Percentiles rank a stretch among this genome's conserved stretches.
Conservation (phyloP, 768 basidiomycete genomes). For the Russula emetica region DNA sequence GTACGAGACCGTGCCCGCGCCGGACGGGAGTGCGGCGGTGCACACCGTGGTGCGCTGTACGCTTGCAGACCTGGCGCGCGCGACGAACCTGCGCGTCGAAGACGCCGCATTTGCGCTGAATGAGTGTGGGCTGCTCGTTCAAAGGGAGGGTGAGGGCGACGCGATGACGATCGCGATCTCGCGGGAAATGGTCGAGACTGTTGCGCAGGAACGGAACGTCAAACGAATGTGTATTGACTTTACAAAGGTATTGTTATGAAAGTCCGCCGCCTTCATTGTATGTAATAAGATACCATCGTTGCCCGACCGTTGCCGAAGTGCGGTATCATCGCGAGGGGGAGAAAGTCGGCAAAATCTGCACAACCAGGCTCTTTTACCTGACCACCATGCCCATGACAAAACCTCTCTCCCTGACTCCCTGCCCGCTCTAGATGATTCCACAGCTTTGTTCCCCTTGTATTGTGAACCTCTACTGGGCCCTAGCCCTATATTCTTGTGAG, state of each 20-base stretch:
- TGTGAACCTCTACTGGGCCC: no score
- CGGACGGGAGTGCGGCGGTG: slow-evolving; percentile 66
- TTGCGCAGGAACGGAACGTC: slow-evolving; percentile 64
- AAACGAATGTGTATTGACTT: slow-evolving; percentile 65
- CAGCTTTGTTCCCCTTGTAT: neutral
- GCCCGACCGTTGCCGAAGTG: neutral
- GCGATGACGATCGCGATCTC: slow-evolving; percentile 52
- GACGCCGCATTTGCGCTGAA: slow-evolving; percentile 87
- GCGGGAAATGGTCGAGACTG: slow-evolving; percentile 60
- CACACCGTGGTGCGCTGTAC: slow-evolving; percentile 67
- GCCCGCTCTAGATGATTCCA: neutral
- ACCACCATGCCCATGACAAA: neutral
- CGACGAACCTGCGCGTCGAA: slow-evolving; percentile 76
- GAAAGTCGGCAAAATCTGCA: neutral
- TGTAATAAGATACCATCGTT: neutral
- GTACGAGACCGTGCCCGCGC: slow-evolving; percentile 53
- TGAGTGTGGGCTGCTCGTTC: slow-evolving; percentile 72
- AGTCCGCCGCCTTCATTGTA: neutral
- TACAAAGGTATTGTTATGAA: slow-evolving; percentile 50
- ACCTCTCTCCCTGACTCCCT: neutral
- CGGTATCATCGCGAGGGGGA: neutral
- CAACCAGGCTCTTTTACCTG: neutral
- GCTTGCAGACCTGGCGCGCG: slow-evolving; percentile 70
- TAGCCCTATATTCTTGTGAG: neutral
- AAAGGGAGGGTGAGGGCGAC: slow-evolving; percentile 33